Conservation (phyloP, 2,329 filamentous ascomycete species). For the Neopestalotiopsis sp. region DNA sequence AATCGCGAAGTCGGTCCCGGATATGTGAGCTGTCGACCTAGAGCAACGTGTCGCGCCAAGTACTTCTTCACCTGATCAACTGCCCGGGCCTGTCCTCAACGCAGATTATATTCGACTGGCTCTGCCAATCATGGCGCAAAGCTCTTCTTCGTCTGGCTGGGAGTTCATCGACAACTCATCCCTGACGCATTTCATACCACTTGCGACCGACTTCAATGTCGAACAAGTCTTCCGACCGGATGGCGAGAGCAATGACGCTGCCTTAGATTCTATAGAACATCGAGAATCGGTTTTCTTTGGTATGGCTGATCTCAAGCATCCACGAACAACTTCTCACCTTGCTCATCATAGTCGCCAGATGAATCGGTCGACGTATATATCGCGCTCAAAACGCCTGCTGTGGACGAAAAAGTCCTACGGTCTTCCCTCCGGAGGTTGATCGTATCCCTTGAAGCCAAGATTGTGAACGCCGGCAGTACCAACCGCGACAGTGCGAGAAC, state of each 20-base stretch:
- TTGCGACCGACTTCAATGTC: slow-evolving; percentile 58
- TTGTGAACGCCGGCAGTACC: slow-evolving; percentile 60
- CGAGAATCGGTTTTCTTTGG: slow-evolving; percentile 75
- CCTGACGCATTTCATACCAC: slow-evolving; percentile 65
- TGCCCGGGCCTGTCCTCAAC: not conserved
- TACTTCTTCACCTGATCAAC: not conserved
- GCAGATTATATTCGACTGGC: not conserved
- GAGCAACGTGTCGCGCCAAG: not conserved
- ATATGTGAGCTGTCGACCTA: not conserved
- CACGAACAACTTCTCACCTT: slow-evolving; percentile 41
- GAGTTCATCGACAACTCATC: slow-evolving; percentile 63
- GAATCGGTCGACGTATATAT: slow-evolving; percentile 74
- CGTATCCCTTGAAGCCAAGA: slow-evolving; percentile 70
- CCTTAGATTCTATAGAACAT: slow-evolving; percentile 63
- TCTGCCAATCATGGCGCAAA: not conserved
- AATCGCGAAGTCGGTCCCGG: not conserved
- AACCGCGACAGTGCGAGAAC: slow-evolving; percentile 53
- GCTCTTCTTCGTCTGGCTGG: not conserved
- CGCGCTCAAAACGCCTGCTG: slow-evolving; percentile 67
- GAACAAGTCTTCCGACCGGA: slow-evolving; percentile 54
- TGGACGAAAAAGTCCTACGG: slow-evolving; percentile 60
- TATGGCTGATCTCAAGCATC: slow-evolving; percentile 46
- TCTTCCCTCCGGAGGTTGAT: slow-evolving; percentile 66
- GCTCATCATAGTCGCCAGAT: slow-evolving; percentile 66
- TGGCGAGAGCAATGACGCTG: slow-evolving; percentile 45